Evolutionary conservation across 768 basidiomycete genomes (phyloP).

Genomic region (Suillus placidus): DNA sequence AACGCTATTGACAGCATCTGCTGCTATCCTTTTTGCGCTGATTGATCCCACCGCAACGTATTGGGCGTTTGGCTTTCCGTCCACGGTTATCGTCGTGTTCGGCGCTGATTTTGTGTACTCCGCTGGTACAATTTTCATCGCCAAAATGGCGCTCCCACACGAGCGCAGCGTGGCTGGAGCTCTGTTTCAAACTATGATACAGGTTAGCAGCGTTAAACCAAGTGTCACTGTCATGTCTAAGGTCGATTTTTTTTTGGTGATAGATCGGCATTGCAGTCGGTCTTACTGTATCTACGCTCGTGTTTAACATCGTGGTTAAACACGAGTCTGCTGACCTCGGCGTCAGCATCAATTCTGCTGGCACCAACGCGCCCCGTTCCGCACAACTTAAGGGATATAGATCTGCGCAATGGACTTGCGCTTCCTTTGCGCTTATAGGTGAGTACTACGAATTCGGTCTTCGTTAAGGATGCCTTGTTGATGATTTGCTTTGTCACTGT

Average conservation of each 20-base stretch:
- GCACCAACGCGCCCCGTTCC: slow-evolving; percentile 32
- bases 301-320: slow-evolving; percentile 56
- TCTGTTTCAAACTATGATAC: slow-evolving; percentile 78
- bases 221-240: not conserved
- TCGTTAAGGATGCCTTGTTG: not conserved
- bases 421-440: slow-evolving; percentile 62
- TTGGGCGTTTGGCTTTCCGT: slow-evolving; percentile 79
- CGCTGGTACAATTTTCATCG: slow-evolving; percentile 63
- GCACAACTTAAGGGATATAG: slow-evolving; percentile 58
- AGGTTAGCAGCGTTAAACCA: slow-evolving; percentile 40
- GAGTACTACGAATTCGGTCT: slow-evolving; percentile 19
- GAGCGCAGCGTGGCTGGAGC: slow-evolving; percentile 81
- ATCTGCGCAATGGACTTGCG: slow-evolving; percentile 65
- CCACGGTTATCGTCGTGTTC: slow-evolving; percentile 62
- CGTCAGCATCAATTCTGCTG: slow-evolving; percentile 32
- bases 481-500: not conserved
- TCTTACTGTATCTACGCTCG: slow-evolving; percentile 71
- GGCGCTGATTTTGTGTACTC: slow-evolving; percentile 84
- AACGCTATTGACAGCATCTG: slow-evolving; percentile 57
- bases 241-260: not conserved
- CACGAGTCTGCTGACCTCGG: slow-evolving; percentile 35
- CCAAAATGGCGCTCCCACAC: slow-evolving; percentile 62
- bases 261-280: slow-evolving; percentile 73
- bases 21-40: slow-evolving; percentile 68
- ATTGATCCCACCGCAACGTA: slow-evolving; percentile 59